Percentiles rank a stretch among this genome's conserved stretches.
These are phyloP conservation scores for Paramarasmius palmivorus DNA, from an alignment of 1,284 basidiomycete species.

Conservation along the genomic window DNA sequence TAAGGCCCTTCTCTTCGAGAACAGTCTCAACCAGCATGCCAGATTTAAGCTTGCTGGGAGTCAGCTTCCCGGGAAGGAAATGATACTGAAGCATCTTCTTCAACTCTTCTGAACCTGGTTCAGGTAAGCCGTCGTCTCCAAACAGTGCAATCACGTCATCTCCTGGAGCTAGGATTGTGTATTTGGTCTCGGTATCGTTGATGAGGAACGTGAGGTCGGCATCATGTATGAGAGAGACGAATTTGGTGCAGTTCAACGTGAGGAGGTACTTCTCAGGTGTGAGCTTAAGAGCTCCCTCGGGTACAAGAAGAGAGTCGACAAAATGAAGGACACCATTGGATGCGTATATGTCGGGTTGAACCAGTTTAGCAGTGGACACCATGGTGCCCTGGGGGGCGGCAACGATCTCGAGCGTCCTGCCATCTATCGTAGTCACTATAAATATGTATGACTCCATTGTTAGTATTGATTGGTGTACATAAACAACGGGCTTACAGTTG, in stretches of 20 bases:
- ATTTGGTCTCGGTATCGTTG: conserved; percentile 69
- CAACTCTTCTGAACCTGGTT: conserved; percentile 65
- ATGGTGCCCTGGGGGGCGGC: conserved; percentile 52
- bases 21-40: conserved; percentile 81
- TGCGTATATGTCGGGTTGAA: conserved; percentile 82
- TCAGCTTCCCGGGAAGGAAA: conserved; percentile 80
- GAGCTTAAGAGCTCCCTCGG: conserved; percentile 73
- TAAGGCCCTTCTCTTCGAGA: conserved; percentile 67
- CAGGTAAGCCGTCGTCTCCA: conserved; percentile 55
- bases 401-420: conserved; percentile 63
- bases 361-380: conserved; percentile 66
- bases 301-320: conserved; percentile 81
- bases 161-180: conserved; percentile 86
- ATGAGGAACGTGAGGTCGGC: conserved; percentile 78
- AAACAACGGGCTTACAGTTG: conserved; percentile 48
- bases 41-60: conserved; percentile 66
- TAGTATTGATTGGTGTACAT: conserved; percentile 2
- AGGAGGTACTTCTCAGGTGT: conserved; percentile 94
- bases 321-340: conserved; percentile 96
- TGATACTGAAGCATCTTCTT: conserved; percentile 79
- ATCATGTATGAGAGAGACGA: conserved; percentile 86
- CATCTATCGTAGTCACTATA: conserved; percentile 72
- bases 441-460: conserved; percentile 15
- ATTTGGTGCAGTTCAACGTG: conserved; percentile 86
- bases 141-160: conserved; percentile 81